These are phyloP conservation scores for Magnolia officinalis DNA, from an alignment of 164 flowering plant genomes.

Conservation along the genomic window DNA sequence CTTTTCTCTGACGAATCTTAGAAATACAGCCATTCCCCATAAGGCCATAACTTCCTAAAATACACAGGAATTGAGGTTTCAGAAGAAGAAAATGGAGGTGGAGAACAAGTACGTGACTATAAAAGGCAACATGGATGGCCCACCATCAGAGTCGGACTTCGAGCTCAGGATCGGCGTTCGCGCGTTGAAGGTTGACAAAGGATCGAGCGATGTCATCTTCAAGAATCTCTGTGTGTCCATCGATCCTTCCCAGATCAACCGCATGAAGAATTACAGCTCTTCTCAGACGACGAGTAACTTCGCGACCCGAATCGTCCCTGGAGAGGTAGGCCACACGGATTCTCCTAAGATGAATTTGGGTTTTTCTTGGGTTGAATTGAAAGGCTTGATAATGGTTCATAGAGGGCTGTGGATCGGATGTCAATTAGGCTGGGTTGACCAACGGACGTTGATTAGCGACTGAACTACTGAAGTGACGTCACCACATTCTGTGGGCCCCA, in stretches of 20 bases:
- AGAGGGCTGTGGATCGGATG: too few relatives aligned
- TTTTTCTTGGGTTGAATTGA: too few relatives aligned
- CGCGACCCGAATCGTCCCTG: slow-evolving; percentile 32
- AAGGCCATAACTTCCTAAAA: too few relatives aligned
- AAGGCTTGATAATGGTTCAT: too few relatives aligned
- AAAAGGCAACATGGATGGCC: slow-evolving; percentile 38
- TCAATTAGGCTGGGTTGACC: too few relatives aligned
- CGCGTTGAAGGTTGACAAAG: slow-evolving; percentile 18
- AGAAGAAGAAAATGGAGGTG: slow-evolving; percentile 39
- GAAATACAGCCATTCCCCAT: too few relatives aligned
- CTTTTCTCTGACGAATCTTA: too few relatives aligned
- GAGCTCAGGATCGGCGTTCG: slow-evolving; percentile 34
- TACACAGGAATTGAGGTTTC: too few relatives aligned
- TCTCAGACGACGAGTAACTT: slow-evolving; percentile 36
- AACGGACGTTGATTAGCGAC: too few relatives aligned
- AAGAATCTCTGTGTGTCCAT: slow-evolving; percentile 62
- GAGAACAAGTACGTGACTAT: slow-evolving; percentile 42
- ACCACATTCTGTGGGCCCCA: too few relatives aligned
- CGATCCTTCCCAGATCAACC: slow-evolving; percentile 77
- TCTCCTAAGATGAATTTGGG: background rate
- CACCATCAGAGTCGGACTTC: slow-evolving; percentile 53
- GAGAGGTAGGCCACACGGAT: slow-evolving; percentile 31
- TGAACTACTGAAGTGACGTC: too few relatives aligned
- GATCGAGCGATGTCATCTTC: slow-evolving; percentile 39
- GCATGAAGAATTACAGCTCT: slow-evolving; percentile 54